These are phyloP conservation scores for Cercospora nicotianae DNA, from an alignment of 2,329 filamentous ascomycete species.

Conservation along the genomic window DNA sequence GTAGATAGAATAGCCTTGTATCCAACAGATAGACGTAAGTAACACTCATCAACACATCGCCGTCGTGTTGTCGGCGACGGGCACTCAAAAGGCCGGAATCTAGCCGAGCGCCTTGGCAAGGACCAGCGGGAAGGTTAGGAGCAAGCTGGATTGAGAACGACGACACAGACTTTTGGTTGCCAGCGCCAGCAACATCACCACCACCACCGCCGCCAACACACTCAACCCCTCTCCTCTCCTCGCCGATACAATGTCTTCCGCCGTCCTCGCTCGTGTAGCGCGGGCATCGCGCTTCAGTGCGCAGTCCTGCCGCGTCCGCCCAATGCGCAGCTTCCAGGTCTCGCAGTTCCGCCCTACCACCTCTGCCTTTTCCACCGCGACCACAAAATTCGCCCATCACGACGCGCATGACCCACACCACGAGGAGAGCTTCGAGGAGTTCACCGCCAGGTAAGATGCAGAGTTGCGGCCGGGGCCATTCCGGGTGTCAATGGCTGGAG, in stretches of 20 bases:
- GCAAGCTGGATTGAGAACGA: slow-evolving; percentile 1
- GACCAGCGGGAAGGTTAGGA: slow-evolving; percentile 6
- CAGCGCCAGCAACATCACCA: slow-evolving; percentile 1
- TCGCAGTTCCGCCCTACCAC: slow-evolving; percentile 33
- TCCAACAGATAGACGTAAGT: background rate
- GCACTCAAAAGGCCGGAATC: background rate
- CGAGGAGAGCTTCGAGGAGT: slow-evolving; percentile 99
- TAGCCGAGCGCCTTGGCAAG: slow-evolving; percentile 6
- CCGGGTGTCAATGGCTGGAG: slow-evolving; percentile 21
- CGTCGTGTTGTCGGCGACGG: background rate
- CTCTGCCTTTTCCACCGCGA: slow-evolving; percentile 53
- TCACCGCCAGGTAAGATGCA: slow-evolving; percentile 79
- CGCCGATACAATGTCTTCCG: slow-evolving; percentile 32
- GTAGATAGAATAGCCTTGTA: background rate
- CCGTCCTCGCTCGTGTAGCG: slow-evolving; percentile 33
- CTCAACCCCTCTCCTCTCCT: slow-evolving; percentile 24
- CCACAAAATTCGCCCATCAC: slow-evolving; percentile 41
- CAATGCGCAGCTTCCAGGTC: slow-evolving; percentile 29
- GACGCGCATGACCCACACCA: slow-evolving; percentile 60
- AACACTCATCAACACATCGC: background rate
- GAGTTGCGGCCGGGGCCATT: background rate
- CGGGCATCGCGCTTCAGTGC: slow-evolving; percentile 29
- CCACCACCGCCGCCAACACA: slow-evolving; percentile 14
- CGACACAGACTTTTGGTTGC: slow-evolving; percentile 8
- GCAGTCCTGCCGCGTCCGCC: slow-evolving; percentile 27